A percentile compares a stretch with the other conserved stretches of the same genome.
phyloP scores from a whole-genome alignment of 163 green algal genomes.

The Trebouxia gelatinosa region DNA sequence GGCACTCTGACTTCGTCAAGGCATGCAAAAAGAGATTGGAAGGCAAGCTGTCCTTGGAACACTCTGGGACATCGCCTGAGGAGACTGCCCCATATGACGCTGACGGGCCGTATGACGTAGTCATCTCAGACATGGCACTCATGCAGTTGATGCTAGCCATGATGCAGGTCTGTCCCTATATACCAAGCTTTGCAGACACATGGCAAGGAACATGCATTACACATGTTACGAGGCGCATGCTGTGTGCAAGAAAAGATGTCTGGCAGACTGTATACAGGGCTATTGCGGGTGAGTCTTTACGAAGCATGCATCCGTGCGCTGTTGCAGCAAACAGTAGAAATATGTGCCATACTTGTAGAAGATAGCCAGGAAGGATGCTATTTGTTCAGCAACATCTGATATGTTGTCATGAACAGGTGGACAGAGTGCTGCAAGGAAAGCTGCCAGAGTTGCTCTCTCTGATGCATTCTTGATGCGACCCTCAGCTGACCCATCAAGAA shows the following conservation, averaged over 20 bases:
- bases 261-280: too few species aligned
- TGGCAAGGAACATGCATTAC: not conserved
- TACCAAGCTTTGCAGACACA: not conserved
- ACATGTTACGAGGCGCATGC: too few species aligned
- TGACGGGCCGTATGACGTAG: conserved; percentile 58
- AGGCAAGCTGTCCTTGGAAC: conserved; percentile 8
- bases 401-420: conserved; percentile 1
- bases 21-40: conserved; percentile 6
- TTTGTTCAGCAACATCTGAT: conserved; percentile 39
- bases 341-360: conserved; percentile 54
- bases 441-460: conserved; percentile 60
- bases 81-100: not conserved
- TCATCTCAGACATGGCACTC: conserved; percentile 64
- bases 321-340: too few species aligned
- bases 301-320: too few species aligned
- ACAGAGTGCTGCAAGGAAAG: conserved; percentile 41
- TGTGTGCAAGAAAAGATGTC: too few species aligned
- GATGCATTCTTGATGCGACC: conserved; percentile 69
- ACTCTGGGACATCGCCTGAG: not conserved
- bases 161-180: conserved; percentile 30
- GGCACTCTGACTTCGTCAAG: conserved; percentile 1
- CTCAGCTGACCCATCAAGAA: conserved; percentile 66
- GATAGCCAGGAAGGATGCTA: conserved; percentile 49
- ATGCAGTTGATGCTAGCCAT: conserved; percentile 57
- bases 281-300: too few species aligned